Evolutionary conservation across 2,329 filamentous ascomycete species (phyloP), one percentile per base, ranked within the genome.

Genomic region (Aspergillus tamarii): DNA sequence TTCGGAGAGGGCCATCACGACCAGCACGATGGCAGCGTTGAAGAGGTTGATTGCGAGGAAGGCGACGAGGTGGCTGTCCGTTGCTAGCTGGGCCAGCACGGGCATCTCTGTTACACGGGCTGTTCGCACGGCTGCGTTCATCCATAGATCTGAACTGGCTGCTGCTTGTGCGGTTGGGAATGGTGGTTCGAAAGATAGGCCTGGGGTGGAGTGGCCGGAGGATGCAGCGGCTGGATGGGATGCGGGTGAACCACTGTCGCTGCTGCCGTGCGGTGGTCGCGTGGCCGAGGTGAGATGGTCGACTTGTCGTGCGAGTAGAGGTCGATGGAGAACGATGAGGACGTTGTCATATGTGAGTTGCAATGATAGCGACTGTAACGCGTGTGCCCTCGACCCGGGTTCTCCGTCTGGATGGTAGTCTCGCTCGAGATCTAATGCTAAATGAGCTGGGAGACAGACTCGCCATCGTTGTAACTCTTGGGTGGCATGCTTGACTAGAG

Each of bases 1-100:
- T 34, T 82, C 76, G 2, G 79, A 79, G 2, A 82, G 70, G 1
- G 81, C 79, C 45, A 79, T 72, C 1, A 82, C 74, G 28, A 78
- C 76, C 58, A 83, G 72, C 14, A 82, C 80, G 30, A 82, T 77
- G 8, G 80, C 77, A 1, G 80, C 78, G 55, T 81, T 81, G 72
- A 82, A 82, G 12, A 82, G 64, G 60, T 82, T 82, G 65, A 82
- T 81, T 3, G 78, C 81, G 21, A 82, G 68, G 61, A 82, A 82
- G 7, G 80, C 77, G 7, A 80, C 78, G 6, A 81, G 71, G 64
- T 83, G 80, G n/a, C 76, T 81, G 19, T 80, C 76, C 0, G 74
- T 78, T 5, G 80, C 79, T 8, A 78, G 67, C 45, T 77, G 74
- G 21, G 75, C 73, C 6, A 82, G 74, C 1, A 65, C 63, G 0